Evolutionary conservation across 345 rosid species (phyloP).

Genomic region (Toxicodendron radicans): DNA sequence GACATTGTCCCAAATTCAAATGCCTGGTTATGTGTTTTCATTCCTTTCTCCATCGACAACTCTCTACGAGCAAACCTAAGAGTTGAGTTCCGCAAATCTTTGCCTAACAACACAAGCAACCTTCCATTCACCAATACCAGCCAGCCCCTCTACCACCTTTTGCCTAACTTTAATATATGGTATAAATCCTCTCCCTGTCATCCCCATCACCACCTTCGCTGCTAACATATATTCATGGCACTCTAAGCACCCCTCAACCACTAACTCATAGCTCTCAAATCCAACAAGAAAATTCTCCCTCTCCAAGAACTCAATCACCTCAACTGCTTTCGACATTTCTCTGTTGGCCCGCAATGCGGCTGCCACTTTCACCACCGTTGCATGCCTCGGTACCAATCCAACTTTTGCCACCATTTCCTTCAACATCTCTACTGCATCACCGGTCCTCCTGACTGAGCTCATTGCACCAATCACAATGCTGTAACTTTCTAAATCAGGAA

Average conservation of each 20-base stretch:
- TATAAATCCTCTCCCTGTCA: slow-evolving; percentile 78
- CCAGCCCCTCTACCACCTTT: slow-evolving; percentile 67
- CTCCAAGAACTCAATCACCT: slow-evolving; percentile 72
- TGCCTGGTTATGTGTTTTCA: not conserved
- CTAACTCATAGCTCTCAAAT: slow-evolving; percentile 60
- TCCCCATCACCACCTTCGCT: slow-evolving; percentile 60
- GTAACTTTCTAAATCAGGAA: slow-evolving; percentile 76
- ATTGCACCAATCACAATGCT: slow-evolving; percentile 49
- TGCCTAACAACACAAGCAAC: slow-evolving; percentile 70
- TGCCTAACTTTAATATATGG: slow-evolving; percentile 73
- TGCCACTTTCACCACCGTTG: slow-evolving; percentile 52
- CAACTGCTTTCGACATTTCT: slow-evolving; percentile 66
- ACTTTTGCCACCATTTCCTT: slow-evolving; percentile 73
- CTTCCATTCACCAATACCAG: slow-evolving; percentile 53
- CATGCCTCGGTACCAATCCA: slow-evolving; percentile 65
- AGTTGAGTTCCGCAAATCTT: slow-evolving; percentile 55
- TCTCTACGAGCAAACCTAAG: slow-evolving; percentile 23
- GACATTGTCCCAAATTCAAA: not conserved
- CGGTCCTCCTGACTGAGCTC: slow-evolving; percentile 56
- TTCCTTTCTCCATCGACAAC: not conserved
- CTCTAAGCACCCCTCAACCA: slow-evolving; percentile 71
- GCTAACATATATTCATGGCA: slow-evolving; percentile 66
- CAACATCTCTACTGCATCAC: slow-evolving; percentile 51
- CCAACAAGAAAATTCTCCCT: slow-evolving; percentile 51
- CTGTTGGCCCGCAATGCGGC: slow-evolving; percentile 62